Percentiles rank a stretch among this genome's conserved stretches.
Evolutionary conservation across 148 eudicot species (phyloP).

Genomic region (Drosera capensis): DNA sequence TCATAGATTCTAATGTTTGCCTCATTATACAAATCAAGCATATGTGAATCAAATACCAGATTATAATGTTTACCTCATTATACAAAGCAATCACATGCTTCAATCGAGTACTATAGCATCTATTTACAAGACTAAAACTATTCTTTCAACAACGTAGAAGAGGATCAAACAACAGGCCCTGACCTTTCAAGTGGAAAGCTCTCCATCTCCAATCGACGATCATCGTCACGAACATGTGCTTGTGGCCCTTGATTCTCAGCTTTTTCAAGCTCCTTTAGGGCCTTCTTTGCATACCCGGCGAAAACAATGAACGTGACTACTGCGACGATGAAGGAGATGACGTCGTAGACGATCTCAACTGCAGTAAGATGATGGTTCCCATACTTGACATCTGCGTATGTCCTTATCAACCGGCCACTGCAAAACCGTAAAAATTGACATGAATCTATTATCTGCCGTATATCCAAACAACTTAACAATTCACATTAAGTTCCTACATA

Average conservation of each 20-base stretch:
- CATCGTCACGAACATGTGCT: slow-evolving; percentile 9
- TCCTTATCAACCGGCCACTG: slow-evolving; percentile 86
- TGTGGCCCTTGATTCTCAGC: slow-evolving; percentile 26
- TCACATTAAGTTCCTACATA: neutral
- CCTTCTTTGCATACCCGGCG: slow-evolving; percentile 65
- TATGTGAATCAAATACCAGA: no score
- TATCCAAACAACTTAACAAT: neutral
- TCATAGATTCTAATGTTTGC: no score
- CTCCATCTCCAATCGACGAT: slow-evolving; percentile 34
- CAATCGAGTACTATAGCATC: no score
- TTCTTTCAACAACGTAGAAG: no score
- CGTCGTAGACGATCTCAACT: slow-evolving; percentile 77
- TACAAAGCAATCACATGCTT: no score
- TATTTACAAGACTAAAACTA: no score
- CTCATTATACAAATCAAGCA: no score
- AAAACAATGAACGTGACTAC: slow-evolving; percentile 43
- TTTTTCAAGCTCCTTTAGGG: slow-evolving; percentile 44
- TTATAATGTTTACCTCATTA: no score
- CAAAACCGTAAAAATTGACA: slow-evolving; percentile 8
- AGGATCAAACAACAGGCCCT: slow-evolving; percentile 13
- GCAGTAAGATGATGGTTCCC: slow-evolving; percentile 60
- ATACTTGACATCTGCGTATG: slow-evolving; percentile 78
- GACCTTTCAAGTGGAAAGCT: slow-evolving; percentile 56
- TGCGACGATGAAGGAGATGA: slow-evolving; percentile 65
- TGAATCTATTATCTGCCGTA: neutral